These are phyloP conservation scores for Kwoniella sp. DNA, from an alignment of 768 basidiomycete species.

Conservation along the genomic window DNA sequence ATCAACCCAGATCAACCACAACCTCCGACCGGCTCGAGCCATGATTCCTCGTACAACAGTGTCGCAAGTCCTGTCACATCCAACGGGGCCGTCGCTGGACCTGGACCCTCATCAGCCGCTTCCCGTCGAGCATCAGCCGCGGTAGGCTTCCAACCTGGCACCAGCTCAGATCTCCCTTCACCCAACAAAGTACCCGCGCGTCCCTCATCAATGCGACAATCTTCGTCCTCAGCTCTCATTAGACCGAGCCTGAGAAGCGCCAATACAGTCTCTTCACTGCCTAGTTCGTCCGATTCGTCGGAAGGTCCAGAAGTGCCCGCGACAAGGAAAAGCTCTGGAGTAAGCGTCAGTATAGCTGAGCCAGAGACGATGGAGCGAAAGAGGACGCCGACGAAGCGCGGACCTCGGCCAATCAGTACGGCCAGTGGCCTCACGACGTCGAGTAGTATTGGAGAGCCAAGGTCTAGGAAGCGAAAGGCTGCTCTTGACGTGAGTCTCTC, in stretches of 20 bases:
- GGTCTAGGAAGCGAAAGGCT: conserved; percentile 11
- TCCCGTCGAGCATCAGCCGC: not conserved
- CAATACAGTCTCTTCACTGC: conserved; percentile 4
- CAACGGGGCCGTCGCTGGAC: conserved; percentile 18
- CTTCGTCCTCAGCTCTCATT: not conserved
- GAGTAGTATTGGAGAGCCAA: conserved; percentile 2
- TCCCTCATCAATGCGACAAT: not conserved
- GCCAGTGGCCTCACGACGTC: conserved; percentile 7
- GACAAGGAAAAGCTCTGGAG: conserved; percentile 8
- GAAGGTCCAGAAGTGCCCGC: too few relatives aligned
- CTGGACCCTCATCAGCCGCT: conserved; percentile 25
- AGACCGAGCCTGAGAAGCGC: conserved; percentile 13
- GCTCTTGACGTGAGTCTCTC: conserved; percentile 19
- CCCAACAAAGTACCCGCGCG: not conserved
- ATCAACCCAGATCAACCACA: conserved; percentile 2
- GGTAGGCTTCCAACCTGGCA: too few relatives aligned
- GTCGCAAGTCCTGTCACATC: conserved; percentile 7
- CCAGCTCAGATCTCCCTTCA: not conserved
- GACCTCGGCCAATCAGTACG: conserved; percentile 11
- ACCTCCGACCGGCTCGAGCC: not conserved
- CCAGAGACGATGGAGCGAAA: conserved; percentile 6
- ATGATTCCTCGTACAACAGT: not conserved
- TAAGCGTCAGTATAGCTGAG: conserved; percentile 13
- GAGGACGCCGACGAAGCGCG: conserved; percentile 1
- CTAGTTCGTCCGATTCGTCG: conserved; percentile 18